phyloP scores from a whole-genome alignment of 1,284 basidiomycete species.

The Austroboletus niveus region DNA sequence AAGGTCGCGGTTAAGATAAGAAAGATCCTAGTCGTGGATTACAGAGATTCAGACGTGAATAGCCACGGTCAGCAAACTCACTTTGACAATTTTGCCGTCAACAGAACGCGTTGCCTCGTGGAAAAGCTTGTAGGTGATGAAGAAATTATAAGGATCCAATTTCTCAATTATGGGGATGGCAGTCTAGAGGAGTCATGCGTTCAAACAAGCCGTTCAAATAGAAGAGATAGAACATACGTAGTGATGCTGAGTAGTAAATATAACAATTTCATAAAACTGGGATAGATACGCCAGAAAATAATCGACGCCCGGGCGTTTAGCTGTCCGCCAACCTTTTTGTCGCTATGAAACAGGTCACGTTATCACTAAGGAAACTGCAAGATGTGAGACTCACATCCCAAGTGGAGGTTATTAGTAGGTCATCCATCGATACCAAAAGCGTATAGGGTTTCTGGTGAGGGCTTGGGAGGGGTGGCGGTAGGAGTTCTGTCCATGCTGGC shows the following conservation, averaged over 20 bases:
- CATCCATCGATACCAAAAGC: constrained; percentile 88
- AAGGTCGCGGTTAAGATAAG: constrained; percentile 91
- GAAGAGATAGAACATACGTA: constrained; percentile 60
- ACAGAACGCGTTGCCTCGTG: constrained; percentile 84
- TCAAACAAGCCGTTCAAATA: not conserved
- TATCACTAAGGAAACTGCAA: not conserved
- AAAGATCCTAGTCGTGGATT: constrained; percentile 64
- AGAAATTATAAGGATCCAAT: constrained; percentile 91
- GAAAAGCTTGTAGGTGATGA: constrained; percentile 87
- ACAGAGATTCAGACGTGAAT: not conserved
- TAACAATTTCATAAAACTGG: constrained; percentile 96
- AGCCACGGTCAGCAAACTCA: constrained; percentile 26
- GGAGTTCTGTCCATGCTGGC: constrained; percentile 88
- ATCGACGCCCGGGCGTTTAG: constrained; percentile 94
- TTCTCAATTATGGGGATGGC: constrained; percentile 90
- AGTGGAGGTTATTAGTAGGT: constrained; percentile 85
- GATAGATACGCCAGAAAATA: constrained; percentile 97
- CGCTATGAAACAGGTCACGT: constrained; percentile 46
- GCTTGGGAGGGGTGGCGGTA: constrained; percentile 84
- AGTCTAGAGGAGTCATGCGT: constrained; percentile 51
- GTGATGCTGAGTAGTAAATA: constrained; percentile 90
- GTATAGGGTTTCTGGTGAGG: constrained; percentile 92
- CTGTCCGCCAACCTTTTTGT: constrained; percentile 85
- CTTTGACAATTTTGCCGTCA: constrained; percentile 81
- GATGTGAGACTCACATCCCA: constrained; percentile 79